Percentiles rank a stretch among this genome's conserved stretches.
Evolutionary conservation across 2,329 filamentous ascomycete species (phyloP).

Genomic region (Hypocrella siamensis): DNA sequence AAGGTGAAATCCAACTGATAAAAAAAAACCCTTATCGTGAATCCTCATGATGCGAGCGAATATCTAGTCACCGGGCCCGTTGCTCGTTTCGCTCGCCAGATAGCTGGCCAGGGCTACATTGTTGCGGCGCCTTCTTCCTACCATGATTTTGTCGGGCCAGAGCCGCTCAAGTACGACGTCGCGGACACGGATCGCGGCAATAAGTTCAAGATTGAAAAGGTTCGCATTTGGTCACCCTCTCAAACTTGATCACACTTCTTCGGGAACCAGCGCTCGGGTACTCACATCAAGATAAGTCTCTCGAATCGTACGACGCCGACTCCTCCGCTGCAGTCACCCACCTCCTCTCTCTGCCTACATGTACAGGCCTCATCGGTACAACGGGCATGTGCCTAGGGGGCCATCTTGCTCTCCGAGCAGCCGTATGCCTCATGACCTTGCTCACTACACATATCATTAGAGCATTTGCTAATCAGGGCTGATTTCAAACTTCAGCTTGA

Average conservation of each 20-base stretch:
- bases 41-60: neutral
- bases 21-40: neutral
- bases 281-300: conserved; percentile 35
- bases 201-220: conserved; percentile 70
- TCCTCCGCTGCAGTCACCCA: conserved; percentile 51
- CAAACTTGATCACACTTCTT: neutral
- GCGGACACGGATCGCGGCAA: conserved; percentile 83
- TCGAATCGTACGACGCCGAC: conserved; percentile 77
- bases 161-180: conserved; percentile 70
- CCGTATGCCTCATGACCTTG: conserved; percentile 20
- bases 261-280: too few species aligned
- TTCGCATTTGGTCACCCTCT: conserved; percentile 11
- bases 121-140: conserved; percentile 82
- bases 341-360: conserved; percentile 57
- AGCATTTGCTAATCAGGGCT: neutral
- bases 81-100: conserved; percentile 76
- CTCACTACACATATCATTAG: neutral
- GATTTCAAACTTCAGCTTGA: conserved; percentile 37
- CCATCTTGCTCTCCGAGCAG: conserved; percentile 54
- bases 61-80: conserved; percentile 88
- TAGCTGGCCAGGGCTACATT: conserved; percentile 85
- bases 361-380: conserved; percentile 63
- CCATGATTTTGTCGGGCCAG: conserved; percentile 81
- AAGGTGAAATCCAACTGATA: conserved; percentile 40
- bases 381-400: conserved; percentile 91